Conservation (phyloP, 768 basidiomycete genomes). For the Leccinum variicolor region DNA sequence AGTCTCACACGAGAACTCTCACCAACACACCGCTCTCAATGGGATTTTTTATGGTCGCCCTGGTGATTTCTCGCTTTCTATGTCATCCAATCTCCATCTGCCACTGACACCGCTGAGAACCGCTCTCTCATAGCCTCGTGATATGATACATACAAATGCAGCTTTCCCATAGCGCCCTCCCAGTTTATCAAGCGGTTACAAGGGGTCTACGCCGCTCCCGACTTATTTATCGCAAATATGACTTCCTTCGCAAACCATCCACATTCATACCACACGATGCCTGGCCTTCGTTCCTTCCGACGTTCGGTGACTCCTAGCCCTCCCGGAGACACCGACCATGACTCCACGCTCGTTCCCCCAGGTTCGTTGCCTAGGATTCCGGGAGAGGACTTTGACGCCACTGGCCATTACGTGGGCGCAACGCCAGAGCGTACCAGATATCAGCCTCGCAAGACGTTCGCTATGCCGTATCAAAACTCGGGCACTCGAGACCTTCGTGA, state of each 20-base stretch:
- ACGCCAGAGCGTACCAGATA: conserved; percentile 11
- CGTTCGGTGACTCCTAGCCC: conserved; percentile 31
- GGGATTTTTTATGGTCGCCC: conserved; percentile 15
- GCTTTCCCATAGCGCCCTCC: not conserved
- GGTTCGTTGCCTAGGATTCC: not conserved
- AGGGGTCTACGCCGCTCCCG: not conserved
- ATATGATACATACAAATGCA: not conserved
- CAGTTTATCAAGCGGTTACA: not conserved
- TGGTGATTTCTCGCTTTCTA: conserved; percentile 24
- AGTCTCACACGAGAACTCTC: no score
- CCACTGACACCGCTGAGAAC: conserved; percentile 18
- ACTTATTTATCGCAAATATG: conserved; percentile 27
- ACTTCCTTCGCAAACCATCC: conserved; percentile 40
- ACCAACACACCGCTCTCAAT: no score
- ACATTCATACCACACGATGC: conserved; percentile 24
- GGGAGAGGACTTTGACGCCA: conserved; percentile 14
- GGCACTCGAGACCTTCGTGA: conserved; percentile 44
- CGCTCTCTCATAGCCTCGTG: conserved; percentile 19
- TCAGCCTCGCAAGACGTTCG: conserved; percentile 44
- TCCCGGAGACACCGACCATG: conserved; percentile 35
- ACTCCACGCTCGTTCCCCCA: not conserved
- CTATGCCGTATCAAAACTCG: conserved; percentile 54
- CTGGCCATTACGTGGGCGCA: not conserved
- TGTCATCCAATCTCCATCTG: not conserved
- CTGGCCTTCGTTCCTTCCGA: conserved; percentile 33